Evolutionary conservation across 2,329 filamentous ascomycete genomes (phyloP).

Genomic region (Scytalidium sp.): DNA sequence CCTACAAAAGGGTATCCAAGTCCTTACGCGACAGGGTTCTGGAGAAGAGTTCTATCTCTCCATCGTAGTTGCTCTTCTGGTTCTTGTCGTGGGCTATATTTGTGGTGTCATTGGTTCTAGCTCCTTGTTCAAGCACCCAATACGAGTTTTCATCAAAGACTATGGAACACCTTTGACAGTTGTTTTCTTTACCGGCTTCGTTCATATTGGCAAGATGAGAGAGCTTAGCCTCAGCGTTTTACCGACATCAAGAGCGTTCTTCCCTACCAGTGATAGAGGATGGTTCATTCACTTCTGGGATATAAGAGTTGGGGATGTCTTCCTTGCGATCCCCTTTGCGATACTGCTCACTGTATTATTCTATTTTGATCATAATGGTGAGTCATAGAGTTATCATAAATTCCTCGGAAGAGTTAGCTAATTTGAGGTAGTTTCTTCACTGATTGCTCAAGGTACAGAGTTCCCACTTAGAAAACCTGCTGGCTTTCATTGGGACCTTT

Average conservation of each 20-base stretch:
- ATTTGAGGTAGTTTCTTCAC: constrained; percentile 61
- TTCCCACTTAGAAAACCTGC: constrained; percentile 78
- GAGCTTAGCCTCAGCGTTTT: constrained; percentile 66
- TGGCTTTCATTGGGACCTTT: constrained; percentile 83
- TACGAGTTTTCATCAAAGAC: constrained; percentile 83
- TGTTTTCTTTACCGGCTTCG: constrained; percentile 86
- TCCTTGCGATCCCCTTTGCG: constrained; percentile 84
- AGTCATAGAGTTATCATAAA: constrained; percentile 69
- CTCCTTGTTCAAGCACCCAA: constrained; percentile 68
- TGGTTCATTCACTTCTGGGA: constrained; percentile 87
- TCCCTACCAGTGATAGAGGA: constrained; percentile 66
- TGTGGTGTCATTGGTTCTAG: constrained; percentile 70
- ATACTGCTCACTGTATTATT: constrained; percentile 80
- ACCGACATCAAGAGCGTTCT: constrained; percentile 75
- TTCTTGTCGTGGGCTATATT: constrained; percentile 73
- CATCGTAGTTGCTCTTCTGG: constrained; percentile 71
- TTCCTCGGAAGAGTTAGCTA: constrained; percentile 46
- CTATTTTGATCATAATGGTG: constrained; percentile 87
- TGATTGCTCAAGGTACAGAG: constrained; percentile 80
- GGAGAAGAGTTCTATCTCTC: constrained; percentile 71
- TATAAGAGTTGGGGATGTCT: constrained; percentile 68
- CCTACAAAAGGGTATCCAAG: constrained; percentile 85
- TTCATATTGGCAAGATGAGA: constrained; percentile 82
- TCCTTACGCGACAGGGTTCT: constrained; percentile 71
- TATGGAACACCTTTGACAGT: constrained; percentile 83